Evolutionary conservation across 371 early-diverging fungal species (phyloP).

Genomic region (Mortierella sp.): DNA sequence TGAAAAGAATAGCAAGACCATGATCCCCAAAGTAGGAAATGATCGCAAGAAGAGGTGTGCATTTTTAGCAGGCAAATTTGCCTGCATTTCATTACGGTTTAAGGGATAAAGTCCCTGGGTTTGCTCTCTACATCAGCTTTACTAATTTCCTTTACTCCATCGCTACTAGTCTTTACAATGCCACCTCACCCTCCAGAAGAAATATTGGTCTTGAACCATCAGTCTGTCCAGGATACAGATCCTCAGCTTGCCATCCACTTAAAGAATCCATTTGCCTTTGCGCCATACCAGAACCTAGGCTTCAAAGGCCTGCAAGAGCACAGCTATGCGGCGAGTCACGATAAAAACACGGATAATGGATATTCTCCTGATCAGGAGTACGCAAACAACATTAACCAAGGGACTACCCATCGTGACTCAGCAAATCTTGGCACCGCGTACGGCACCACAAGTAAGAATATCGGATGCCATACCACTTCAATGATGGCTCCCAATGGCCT

Average conservation of each 20-base stretch:
- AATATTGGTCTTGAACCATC: conserved; percentile 29
- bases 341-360: background rate
- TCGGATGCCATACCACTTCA: background rate
- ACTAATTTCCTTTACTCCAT: background rate
- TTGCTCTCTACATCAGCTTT: too few species aligned
- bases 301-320: conserved; percentile 2
- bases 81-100: too few species aligned
- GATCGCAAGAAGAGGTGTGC: too few species aligned
- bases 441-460: background rate
- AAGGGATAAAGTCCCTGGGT: too few species aligned
- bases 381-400: background rate
- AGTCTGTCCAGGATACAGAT: conserved; percentile 27
- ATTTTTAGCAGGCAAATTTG: too few species aligned
- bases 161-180: conserved; percentile 13
- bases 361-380: background rate
- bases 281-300: conserved; percentile 4
- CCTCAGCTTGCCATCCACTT: conserved; percentile 21
- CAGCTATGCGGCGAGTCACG: background rate
- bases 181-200: conserved; percentile 45
- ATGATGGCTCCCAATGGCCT: background rate
- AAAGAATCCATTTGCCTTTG: conserved; percentile 27
- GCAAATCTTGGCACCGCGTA: background rate
- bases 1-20: too few species aligned
- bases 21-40: too few species aligned
- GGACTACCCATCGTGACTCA: too few species aligned